A percentile compares a stretch with the other conserved stretches of the same genome.
These are phyloP conservation scores for Nakazawaea pomicola DNA, from an alignment of 805 yeast species.

Conservation along the genomic window DNA sequence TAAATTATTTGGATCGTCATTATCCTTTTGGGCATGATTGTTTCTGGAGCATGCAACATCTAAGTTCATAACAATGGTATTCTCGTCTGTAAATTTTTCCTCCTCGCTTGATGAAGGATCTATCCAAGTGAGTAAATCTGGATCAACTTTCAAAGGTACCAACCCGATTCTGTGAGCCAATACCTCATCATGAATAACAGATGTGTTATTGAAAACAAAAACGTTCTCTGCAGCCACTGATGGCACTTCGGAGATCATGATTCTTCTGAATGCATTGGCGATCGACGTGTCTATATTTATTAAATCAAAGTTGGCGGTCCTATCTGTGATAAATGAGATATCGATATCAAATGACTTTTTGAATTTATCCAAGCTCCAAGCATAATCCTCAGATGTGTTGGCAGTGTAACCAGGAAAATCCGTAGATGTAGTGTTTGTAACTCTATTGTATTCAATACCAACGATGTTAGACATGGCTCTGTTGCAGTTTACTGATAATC, in stretches of 20 bases:
- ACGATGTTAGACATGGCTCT: conserved; percentile 54
- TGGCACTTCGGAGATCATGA: conserved; percentile 96
- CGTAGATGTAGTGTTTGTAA: conserved; percentile 80
- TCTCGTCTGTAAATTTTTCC: conserved; percentile 72
- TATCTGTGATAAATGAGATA: conserved; percentile 58
- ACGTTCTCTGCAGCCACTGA: conserved; percentile 93
- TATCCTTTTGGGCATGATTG: conserved; percentile 72
- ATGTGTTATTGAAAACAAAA: conserved; percentile 87
- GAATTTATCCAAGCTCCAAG: conserved; percentile 85
- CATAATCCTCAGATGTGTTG: conserved; percentile 51
- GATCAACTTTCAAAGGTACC: conserved; percentile 85
- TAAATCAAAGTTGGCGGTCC: conserved; percentile 82
- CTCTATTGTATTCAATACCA: conserved; percentile 86
- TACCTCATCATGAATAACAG: conserved; percentile 96
- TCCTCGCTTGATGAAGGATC: conserved; percentile 61
- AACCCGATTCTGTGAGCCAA: conserved; percentile 93
- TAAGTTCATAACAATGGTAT: conserved; percentile 80
- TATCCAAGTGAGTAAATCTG: conserved; percentile 83
- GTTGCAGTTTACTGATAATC: no score
- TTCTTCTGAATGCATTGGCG: conserved; percentile 94
- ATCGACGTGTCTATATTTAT: conserved; percentile 84
- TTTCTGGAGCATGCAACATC: conserved; percentile 82
- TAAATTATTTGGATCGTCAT: conserved; percentile 77
- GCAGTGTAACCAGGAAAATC: conserved; percentile 85
- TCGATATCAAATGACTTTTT: conserved; percentile 61